Base-by-base conservation (phyloP, 805 yeast species). In the Zygosaccharomyces pseudorouxii region DNA sequence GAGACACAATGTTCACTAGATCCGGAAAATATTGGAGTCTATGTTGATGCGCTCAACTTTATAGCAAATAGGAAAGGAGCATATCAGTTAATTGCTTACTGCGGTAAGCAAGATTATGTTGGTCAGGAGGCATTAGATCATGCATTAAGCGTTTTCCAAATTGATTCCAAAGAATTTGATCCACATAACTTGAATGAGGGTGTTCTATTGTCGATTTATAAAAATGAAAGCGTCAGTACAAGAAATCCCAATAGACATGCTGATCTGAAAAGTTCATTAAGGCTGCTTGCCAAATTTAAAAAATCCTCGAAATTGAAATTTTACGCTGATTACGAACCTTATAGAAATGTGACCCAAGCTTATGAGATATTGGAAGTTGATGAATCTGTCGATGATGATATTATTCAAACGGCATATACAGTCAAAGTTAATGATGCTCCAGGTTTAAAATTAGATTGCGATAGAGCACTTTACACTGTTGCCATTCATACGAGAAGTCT, bases 391-490 rank as follows among this genome's bases (percentile, higher is more conserved):
- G 84, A 78, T 50, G 87, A 83, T 59, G 93, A 86, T 53, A 80
- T 86, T 38, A 77, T 88, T 2, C 73, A 81, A 25, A 84, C 95
- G 0, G 90, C 95, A 0, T 86, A 79, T 58, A 82, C 84, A 49
- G 72, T 84, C 38, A 81, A 81, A 50, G 59, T 75, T 1, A 77
- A 78, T 37, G 95, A 86, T 48, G 57, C 67, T 0, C 72, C 71
- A 1, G 71, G 74, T 1, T 49, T 46, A 59, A 76, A 45, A 71
- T 67, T 33, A 54, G 78, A 28, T 50, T 60, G 42, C 46, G 76
- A 79, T 41, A 73, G 83, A 49, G 81, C 89, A 0, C 66, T 86
- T 38, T 68, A 80, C 22, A 77, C 89, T 0, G 72, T 86, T 30
- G 90, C 88, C 0, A 62, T 76, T 0, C 62, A 70, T 19, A 69